Percentiles rank a stretch among this genome's conserved stretches.
Evolutionary conservation across 179 eudicot genomes (phyloP).

Genomic region (Pouteria campechiana): DNA sequence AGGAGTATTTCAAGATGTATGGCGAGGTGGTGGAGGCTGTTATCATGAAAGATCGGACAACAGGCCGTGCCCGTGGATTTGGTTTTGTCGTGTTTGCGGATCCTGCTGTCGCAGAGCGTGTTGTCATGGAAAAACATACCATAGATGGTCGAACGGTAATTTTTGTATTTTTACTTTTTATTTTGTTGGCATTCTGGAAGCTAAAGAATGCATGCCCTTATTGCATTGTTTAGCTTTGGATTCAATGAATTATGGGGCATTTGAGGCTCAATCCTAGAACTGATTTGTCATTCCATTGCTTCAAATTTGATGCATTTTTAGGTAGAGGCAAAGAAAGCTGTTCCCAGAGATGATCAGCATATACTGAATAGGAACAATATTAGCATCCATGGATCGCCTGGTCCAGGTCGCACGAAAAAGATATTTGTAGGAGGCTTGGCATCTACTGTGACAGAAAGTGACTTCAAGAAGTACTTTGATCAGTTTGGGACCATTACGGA

Average conservation of each 20-base stretch:
- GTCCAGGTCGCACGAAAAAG: conserved; percentile 38
- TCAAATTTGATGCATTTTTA: conserved; percentile 2
- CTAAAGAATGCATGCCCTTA: too few species aligned
- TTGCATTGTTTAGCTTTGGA: too few species aligned
- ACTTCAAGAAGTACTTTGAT: conserved; percentile 40
- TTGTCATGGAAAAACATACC: conserved; percentile 70
- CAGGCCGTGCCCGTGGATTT: conserved; percentile 89
- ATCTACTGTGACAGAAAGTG: conserved; percentile 45
- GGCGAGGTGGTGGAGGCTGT: conserved; percentile 91
- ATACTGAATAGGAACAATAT: conserved; percentile 20
- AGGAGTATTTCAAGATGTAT: conserved; percentile 59
- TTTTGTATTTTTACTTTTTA: background rate
- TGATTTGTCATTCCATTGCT: too few species aligned
- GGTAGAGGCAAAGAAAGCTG: conserved; percentile 61
- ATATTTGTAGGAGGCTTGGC: conserved; percentile 58
- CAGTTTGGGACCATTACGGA: conserved; percentile 44
- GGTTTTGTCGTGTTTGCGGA: conserved; percentile 82
- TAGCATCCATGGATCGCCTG: conserved; percentile 30
- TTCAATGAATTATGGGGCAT: too few species aligned
- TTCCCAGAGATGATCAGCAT: conserved; percentile 39
- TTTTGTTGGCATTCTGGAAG: background rate
- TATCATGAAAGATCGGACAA: conserved; percentile 84
- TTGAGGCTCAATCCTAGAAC: too few species aligned
- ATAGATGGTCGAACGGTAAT: conserved; percentile 86
- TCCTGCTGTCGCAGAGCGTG: conserved; percentile 68